These are phyloP conservation scores for Coniochaeta sp. DNA, from an alignment of 2,329 filamentous ascomycete genomes.

Conservation along the genomic window DNA sequence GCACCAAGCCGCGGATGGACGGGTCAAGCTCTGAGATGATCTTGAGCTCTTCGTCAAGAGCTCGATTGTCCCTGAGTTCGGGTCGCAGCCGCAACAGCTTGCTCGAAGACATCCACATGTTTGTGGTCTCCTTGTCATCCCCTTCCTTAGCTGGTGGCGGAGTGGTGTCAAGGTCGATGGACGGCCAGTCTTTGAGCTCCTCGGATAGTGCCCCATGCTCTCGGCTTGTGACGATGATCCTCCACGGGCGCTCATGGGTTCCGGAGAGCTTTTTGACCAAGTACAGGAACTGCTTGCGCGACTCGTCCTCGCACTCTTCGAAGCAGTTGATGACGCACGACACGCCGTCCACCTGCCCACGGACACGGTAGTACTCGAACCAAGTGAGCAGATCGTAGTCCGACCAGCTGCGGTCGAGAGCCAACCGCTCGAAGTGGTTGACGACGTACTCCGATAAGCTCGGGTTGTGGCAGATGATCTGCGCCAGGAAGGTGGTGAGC, in stretches of 20 bases:
- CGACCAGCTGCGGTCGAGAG: slow-evolving; percentile 1
- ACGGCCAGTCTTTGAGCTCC: slow-evolving; percentile 1
- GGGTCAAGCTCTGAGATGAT: background rate
- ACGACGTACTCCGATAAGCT: background rate
- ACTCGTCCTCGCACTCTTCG: slow-evolving; percentile 1
- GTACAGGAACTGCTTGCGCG: background rate
- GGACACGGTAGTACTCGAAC: slow-evolving; percentile 1
- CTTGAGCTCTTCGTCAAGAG: background rate
- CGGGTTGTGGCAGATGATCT: slow-evolving; percentile 2
- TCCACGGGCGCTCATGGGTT: background rate
- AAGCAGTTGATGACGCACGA: slow-evolving; percentile 1
- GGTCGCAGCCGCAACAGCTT: background rate
- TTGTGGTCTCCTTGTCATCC: background rate
- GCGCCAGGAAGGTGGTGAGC: slow-evolving; percentile 1
- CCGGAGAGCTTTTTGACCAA: background rate
- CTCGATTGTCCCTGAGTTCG: background rate
- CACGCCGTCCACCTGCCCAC: background rate
- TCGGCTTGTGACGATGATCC: background rate
- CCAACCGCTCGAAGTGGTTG: background rate
- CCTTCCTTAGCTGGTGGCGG: background rate
- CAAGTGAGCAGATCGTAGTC: background rate
- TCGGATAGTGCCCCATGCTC: background rate
- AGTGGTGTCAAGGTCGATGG: background rate
- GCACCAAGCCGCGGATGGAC: background rate
- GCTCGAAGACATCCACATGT: background rate